Evolutionary conservation across 2,329 filamentous ascomycete genomes (phyloP).

Genomic region (Pestalotiopsis sp.): DNA sequence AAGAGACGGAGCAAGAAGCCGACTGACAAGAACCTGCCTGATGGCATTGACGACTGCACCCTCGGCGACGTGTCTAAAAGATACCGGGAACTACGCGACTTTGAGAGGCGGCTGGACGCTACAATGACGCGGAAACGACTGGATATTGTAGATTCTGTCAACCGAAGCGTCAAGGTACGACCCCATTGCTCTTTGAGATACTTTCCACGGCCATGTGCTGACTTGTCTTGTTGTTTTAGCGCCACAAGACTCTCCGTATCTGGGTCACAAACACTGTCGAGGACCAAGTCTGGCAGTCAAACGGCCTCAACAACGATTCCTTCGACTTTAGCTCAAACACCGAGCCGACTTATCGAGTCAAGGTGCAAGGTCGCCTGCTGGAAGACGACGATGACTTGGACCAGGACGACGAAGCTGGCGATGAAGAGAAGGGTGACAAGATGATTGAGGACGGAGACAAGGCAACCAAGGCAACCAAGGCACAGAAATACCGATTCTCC

Average conservation of each 20-base stretch:
- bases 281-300: slow-evolving; percentile 89
- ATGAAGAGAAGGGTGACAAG: slow-evolving; percentile 51
- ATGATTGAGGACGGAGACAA: slow-evolving; percentile 62
- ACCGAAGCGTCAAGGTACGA: slow-evolving; percentile 69
- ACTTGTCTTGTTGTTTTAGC: slow-evolving; percentile 42
- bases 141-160: slow-evolving; percentile 83
- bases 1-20: slow-evolving; percentile 86
- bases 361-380: slow-evolving; percentile 85
- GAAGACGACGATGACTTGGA: slow-evolving; percentile 62
- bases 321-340: slow-evolving; percentile 81
- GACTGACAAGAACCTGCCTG: slow-evolving; percentile 92
- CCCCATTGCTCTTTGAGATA: neutral
- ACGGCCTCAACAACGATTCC: slow-evolving; percentile 67
- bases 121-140: slow-evolving; percentile 93
- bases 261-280: slow-evolving; percentile 96
- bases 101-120: slow-evolving; percentile 87
- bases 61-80: slow-evolving; percentile 80
- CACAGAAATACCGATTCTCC: slow-evolving; percentile 62
- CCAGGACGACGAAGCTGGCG: slow-evolving; percentile 50
- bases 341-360: slow-evolving; percentile 84
- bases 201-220: slow-evolving; percentile 5
- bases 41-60: slow-evolving; percentile 81
- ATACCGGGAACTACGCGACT: slow-evolving; percentile 82
- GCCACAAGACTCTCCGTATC: slow-evolving; percentile 82
- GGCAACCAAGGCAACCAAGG: slow-evolving; percentile 40